Percentiles rank a stretch among this genome's conserved stretches.
phyloP scores from a whole-genome alignment of 2,329 filamentous ascomycete genomes.

The Diaporthe capsici region DNA sequence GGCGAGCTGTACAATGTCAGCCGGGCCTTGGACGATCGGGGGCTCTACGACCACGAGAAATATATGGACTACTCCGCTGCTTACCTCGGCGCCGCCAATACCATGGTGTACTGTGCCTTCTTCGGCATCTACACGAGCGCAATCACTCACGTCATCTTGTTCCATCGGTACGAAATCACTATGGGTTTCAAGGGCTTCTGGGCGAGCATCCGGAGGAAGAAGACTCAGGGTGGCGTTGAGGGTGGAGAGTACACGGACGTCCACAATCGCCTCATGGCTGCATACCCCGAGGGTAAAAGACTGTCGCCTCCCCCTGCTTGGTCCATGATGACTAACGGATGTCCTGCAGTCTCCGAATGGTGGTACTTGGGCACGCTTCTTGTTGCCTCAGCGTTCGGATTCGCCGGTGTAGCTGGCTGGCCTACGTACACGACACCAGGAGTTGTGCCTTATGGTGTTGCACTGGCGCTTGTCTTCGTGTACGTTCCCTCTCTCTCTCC shows the following conservation, averaged over 20 bases:
- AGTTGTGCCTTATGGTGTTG: constrained; percentile 60
- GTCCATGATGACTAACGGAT: background rate
- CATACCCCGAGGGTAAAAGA: constrained; percentile 51
- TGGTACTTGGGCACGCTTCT: constrained; percentile 11
- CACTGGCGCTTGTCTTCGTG: constrained; percentile 58
- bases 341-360: background rate
- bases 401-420: constrained; percentile 50
- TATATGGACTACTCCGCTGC: constrained; percentile 47
- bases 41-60: constrained; percentile 45
- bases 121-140: constrained; percentile 68
- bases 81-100: constrained; percentile 45
- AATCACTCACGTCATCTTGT: constrained; percentile 64
- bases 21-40: constrained; percentile 34
- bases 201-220: constrained; percentile 43
- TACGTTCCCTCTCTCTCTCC: background rate
- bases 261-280: constrained; percentile 62
- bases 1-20: constrained; percentile 63
- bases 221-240: background rate
- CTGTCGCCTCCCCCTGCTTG: constrained; percentile 45
- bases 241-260: constrained; percentile 51
- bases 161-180: constrained; percentile 65
- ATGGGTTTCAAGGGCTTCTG: constrained; percentile 61
- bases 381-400: constrained; percentile 44
- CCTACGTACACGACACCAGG: constrained; percentile 48
- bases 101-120: constrained; percentile 65